Evolutionary conservation across 352 stramenopile genomes (phyloP).

Genomic region (Thraustochytrium sp.): DNA sequence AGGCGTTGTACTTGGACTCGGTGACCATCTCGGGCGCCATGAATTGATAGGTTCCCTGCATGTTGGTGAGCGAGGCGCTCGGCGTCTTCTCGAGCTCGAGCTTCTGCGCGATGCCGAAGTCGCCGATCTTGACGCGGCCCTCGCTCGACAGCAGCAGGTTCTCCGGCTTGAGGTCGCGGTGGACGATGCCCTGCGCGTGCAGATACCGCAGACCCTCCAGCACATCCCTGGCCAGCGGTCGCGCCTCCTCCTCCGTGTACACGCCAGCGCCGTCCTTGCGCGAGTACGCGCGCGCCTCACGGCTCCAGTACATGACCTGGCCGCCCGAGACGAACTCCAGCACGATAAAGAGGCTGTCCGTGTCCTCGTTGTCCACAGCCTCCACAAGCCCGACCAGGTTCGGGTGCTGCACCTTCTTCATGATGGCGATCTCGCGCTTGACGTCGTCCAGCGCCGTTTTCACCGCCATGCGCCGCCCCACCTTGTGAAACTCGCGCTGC

Average conservation of each 20-base stretch:
- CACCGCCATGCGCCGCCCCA: constrained; percentile 51
- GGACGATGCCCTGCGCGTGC: constrained; percentile 70
- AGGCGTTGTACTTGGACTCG: constrained; percentile 58
- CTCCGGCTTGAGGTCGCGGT: constrained; percentile 79
- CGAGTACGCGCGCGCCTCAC: constrained; percentile 44
- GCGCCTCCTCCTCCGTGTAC: constrained; percentile 59
- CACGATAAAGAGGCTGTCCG: constrained; percentile 79
- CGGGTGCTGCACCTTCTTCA: constrained; percentile 84
- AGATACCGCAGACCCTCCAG: constrained; percentile 72
- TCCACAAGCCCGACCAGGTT: constrained; percentile 88
- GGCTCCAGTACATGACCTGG: constrained; percentile 59
- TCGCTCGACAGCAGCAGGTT: constrained; percentile 75
- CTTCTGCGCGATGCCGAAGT: constrained; percentile 55
- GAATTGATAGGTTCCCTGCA: constrained; percentile 56
- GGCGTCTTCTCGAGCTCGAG: constrained; percentile 40
- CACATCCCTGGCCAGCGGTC: constrained; percentile 49
- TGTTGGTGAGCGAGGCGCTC: background rate
- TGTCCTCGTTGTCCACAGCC: constrained; percentile 79
- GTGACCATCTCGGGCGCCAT: constrained; percentile 45
- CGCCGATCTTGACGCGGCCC: constrained; percentile 52
- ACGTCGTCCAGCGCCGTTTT: constrained; percentile 57
- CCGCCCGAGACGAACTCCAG: constrained; percentile 88
- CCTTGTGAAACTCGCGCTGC: constrained; percentile 33
- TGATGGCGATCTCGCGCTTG: constrained; percentile 76
- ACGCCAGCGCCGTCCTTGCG: constrained; percentile 56